Conservation (phyloP, 306 rosid genomes). For the Cicer judaicum region DNA sequence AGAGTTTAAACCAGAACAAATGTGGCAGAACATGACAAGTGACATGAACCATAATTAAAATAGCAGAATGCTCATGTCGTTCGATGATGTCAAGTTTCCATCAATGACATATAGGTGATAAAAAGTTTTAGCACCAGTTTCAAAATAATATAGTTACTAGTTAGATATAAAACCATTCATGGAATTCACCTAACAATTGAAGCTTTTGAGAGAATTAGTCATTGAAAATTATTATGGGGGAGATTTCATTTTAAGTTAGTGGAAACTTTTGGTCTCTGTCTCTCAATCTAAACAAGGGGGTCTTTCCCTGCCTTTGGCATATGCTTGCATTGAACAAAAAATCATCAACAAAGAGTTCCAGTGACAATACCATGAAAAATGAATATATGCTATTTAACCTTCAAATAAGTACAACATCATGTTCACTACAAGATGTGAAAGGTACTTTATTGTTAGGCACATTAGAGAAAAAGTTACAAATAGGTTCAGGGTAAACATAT, state of each 20-base stretch:
- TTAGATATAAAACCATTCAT: not conserved
- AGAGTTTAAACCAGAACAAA: constrained; percentile 11
- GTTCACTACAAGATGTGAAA: not conserved
- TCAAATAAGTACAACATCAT: constrained; percentile 19
- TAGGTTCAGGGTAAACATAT: not conserved
- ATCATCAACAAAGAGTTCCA: constrained; percentile 3
- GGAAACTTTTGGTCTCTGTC: constrained; percentile 25
- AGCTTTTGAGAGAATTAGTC: not conserved
- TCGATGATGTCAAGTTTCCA: constrained; percentile 28
- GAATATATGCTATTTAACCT: constrained; percentile 1
- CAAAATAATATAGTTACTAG: not conserved
- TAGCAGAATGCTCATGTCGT: not conserved
- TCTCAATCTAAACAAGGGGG: constrained; percentile 8
- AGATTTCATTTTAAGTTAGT: not conserved
- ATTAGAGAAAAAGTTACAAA: not conserved
- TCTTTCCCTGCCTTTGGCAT: constrained; percentile 1
- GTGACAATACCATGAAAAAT: constrained; percentile 13
- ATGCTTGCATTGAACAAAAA: not conserved
- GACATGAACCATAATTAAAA: constrained; percentile 36
- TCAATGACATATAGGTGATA: constrained; percentile 5
- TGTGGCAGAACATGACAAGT: constrained; percentile 31
- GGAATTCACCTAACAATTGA: not conserved
- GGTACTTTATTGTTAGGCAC: not conserved
- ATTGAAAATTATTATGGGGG: not conserved
- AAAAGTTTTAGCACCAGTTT: not conserved